phyloP scores from a whole-genome alignment of 768 basidiomycete genomes.

The Lactifluus volemus region DNA sequence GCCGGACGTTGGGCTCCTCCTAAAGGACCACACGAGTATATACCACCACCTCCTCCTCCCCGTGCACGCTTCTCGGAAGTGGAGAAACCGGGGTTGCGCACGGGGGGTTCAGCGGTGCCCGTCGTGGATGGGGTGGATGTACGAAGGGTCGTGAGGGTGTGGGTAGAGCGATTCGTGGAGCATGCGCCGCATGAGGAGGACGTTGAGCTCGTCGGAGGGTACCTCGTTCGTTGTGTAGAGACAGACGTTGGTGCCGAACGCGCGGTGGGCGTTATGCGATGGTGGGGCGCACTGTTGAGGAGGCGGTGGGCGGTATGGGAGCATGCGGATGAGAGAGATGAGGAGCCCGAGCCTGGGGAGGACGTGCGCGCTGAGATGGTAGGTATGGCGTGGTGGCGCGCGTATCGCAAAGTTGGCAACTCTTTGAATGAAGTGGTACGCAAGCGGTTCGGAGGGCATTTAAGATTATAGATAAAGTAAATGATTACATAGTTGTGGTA shows the following conservation, averaged over 20 bases:
- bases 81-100: conserved; percentile 41
- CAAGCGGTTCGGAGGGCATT: conserved; percentile 62
- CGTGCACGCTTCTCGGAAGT: conserved; percentile 47
- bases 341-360: conserved; percentile 28
- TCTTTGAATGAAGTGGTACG: conserved; percentile 57
- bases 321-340: conserved; percentile 23
- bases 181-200: conserved; percentile 66
- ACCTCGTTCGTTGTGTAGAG: conserved; percentile 59
- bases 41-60: conserved; percentile 43
- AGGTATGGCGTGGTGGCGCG: conserved; percentile 74
- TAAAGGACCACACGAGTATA: conserved; percentile 29
- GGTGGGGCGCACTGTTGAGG: conserved; percentile 71
- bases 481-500: no score
- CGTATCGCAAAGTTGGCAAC: conserved; percentile 60
- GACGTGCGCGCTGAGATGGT: conserved; percentile 31
- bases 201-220: conserved; percentile 65
- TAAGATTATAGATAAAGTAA: conserved; percentile 35
- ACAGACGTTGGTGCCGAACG: conserved; percentile 65
- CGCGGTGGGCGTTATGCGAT: conserved; percentile 63
- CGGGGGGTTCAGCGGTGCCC: conserved; percentile 32
- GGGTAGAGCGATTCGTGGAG: conserved; percentile 59
- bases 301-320: conserved; percentile 56
- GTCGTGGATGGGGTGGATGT: conserved; percentile 59
- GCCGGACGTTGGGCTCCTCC: conserved; percentile 23
- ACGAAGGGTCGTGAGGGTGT: conserved; percentile 58